Conservation (phyloP, 441 rosid species). For the Eruca vesicaria region DNA sequence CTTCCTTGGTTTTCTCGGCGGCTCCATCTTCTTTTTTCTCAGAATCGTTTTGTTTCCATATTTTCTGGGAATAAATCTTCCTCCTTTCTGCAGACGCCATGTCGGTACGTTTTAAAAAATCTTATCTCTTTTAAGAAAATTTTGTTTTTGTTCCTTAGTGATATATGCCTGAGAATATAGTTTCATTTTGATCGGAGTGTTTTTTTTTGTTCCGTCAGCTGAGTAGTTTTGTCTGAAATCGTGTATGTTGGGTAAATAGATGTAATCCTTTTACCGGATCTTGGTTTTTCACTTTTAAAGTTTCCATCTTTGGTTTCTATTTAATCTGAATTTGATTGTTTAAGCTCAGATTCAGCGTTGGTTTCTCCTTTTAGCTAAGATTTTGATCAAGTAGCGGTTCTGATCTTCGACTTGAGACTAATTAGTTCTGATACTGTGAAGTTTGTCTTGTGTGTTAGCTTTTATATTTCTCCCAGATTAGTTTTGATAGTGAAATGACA, state of each 20-base stretch:
- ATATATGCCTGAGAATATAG: neutral
- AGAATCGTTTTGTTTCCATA: neutral
- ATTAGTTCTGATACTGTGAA: neutral
- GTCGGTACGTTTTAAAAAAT: constrained; percentile 34
- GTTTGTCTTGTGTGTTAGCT: neutral
- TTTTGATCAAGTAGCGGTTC: constrained; percentile 2
- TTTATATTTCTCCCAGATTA: neutral
- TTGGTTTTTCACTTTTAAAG: neutral
- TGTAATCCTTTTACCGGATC: constrained; percentile 34
- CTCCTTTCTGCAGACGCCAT: constrained; percentile 25
- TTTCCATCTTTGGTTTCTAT: neutral
- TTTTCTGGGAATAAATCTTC: constrained; percentile 29
- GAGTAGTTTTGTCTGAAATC: constrained; percentile 1
- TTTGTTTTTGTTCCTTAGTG: neutral
- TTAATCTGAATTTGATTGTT: constrained; percentile 15
- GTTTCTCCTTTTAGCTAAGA: neutral
- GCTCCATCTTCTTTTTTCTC: constrained; percentile 16
- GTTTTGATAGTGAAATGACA: constrained; percentile 17
- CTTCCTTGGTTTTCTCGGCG: constrained; percentile 37
- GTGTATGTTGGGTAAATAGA: constrained; percentile 25
- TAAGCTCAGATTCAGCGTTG: constrained; percentile 12
- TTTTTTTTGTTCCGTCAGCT: neutral
- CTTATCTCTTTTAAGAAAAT: neutral
- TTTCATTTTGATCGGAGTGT: constrained; percentile 13
- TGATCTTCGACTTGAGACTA: constrained; percentile 5